These are phyloP conservation scores for Fusarium cicatricum DNA, from an alignment of 2,329 filamentous ascomycete genomes.

Conservation along the genomic window DNA sequence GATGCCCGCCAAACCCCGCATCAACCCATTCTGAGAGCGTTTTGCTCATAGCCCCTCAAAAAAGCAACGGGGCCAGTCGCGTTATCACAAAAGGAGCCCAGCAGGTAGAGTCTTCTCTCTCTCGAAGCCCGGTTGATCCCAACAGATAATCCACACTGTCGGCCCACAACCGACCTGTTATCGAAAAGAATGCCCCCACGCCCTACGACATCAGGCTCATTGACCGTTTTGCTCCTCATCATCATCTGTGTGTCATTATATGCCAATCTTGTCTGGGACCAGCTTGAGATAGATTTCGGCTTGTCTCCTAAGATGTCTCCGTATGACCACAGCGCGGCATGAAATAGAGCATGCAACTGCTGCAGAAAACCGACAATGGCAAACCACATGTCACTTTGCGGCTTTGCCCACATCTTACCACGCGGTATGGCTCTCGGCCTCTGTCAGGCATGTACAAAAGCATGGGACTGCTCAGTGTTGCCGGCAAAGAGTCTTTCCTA, in stretches of 20 bases:
- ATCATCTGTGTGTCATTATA: no score
- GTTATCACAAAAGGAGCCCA: background rate
- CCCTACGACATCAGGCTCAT: background rate
- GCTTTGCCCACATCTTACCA: no score
- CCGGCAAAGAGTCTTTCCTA: background rate
- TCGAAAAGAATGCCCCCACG: conserved; percentile 18
- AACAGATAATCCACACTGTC: conserved; percentile 4
- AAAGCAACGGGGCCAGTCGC: conserved; percentile 2
- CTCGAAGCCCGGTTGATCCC: conserved; percentile 2
- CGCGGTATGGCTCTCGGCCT: no score
- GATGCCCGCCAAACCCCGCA: conserved; percentile 25
- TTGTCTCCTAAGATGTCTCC: no score
- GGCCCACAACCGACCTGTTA: background rate
- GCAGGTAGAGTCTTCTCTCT: background rate
- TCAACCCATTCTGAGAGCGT: conserved; percentile 17
- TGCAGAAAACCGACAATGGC: no score
- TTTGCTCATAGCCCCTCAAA: conserved; percentile 3
- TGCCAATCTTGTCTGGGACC: no score
- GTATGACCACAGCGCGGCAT: no score
- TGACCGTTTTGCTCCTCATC: no score
- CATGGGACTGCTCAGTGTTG: background rate
- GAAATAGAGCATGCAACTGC: no score
- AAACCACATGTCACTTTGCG: no score
- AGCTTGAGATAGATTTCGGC: no score
- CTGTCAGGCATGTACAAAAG: no score